Percentiles rank a stretch among this genome's conserved stretches.
phyloP scores from a whole-genome alignment of 169 alveolate genomes.

The Cryptosporidium parvum region DNA sequence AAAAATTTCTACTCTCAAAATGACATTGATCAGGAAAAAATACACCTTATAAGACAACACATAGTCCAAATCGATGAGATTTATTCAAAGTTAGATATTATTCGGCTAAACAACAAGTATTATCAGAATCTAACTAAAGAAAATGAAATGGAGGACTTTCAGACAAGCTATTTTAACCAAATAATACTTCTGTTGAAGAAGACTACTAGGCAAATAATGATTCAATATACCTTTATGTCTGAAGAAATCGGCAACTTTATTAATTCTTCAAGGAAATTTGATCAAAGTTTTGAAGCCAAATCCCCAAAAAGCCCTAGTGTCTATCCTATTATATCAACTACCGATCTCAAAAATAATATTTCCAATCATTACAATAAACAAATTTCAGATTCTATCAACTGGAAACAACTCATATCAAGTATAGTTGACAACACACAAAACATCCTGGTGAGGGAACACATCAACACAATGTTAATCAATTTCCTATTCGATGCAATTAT shows the following conservation, averaged over 20 bases:
- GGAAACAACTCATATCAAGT: conserved; percentile 36
- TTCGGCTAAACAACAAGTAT: background rate
- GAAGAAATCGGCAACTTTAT: conserved; percentile 13
- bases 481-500: conserved; percentile 28
- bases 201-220: conserved; percentile 5
- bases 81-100: conserved; percentile 31
- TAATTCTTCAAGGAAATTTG: conserved; percentile 4
- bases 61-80: conserved; percentile 26
- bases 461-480: conserved; percentile 48
- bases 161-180: conserved; percentile 14
- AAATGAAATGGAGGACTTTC: background rate
- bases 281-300: background rate
- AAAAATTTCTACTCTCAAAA: background rate
- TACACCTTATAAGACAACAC: conserved; percentile 1
- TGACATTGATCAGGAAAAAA: conserved; percentile 9
- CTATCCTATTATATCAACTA: background rate
- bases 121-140: background rate
- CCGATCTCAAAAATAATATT: background rate
- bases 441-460: conserved; percentile 43
- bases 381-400: conserved; percentile 16
- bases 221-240: background rate
- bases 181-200: conserved; percentile 6
- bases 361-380: background rate
- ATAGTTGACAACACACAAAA: conserved; percentile 29
- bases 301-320: background rate